Evolutionary conservation across 73 alveolate genomes (phyloP).

Genomic region (Paramecium bursaria): DNA sequence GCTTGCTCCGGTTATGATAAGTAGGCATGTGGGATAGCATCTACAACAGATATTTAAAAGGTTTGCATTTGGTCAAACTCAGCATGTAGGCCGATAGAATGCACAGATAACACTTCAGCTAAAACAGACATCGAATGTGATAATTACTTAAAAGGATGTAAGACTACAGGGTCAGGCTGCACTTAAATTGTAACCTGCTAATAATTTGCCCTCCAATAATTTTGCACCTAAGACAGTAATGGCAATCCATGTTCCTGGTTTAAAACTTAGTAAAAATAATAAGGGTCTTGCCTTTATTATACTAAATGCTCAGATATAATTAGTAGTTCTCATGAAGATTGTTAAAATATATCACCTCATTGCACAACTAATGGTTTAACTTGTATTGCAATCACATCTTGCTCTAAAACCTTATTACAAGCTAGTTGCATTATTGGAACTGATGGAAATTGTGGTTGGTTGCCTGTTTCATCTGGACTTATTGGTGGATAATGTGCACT

Average conservation of each 20-base stretch:
- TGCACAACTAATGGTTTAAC: constrained; percentile 32
- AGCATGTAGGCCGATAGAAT: background rate
- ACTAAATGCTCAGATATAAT: constrained; percentile 29
- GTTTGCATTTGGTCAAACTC: constrained; percentile 29
- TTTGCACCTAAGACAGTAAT: background rate
- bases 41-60: background rate
- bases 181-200: background rate
- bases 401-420: background rate
- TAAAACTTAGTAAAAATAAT: background rate
- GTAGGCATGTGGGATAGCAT: background rate
- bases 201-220: background rate
- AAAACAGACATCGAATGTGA: constrained; percentile 30
- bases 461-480: too few relatives aligned
- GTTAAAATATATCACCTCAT: background rate
- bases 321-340: constrained; percentile 2
- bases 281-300: background rate
- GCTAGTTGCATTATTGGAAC: constrained; percentile 42
- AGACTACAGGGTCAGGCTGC: constrained; percentile 52
- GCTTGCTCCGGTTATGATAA: constrained; percentile 7
- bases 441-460: constrained; percentile 51
- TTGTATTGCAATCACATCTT: constrained; percentile 31
- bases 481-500: too few relatives aligned
- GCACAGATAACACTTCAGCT: constrained; percentile 28
- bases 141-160: constrained; percentile 4
- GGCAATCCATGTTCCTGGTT: constrained; percentile 26